Evolutionary conservation across 2,329 filamentous ascomycete genomes (phyloP).

Genomic region (Pyrenochaeta sp.): DNA sequence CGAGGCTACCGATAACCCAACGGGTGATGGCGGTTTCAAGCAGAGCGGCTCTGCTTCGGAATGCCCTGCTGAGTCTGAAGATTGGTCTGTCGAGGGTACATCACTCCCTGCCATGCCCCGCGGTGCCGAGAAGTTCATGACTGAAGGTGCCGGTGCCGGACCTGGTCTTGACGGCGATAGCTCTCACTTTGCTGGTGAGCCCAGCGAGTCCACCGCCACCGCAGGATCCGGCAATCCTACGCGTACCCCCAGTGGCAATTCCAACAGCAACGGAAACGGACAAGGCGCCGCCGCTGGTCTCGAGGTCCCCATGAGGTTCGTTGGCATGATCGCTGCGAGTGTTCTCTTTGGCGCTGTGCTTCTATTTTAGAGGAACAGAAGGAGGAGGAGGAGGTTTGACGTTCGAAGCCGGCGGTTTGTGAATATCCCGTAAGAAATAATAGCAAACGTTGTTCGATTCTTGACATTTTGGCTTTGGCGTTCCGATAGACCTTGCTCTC

Average conservation of each 20-base stretch:
- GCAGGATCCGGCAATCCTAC: slow-evolving; percentile 39
- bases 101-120: slow-evolving; percentile 65
- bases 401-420: slow-evolving; percentile 1
- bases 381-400: slow-evolving; percentile 1
- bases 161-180: slow-evolving; percentile 62
- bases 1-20: slow-evolving; percentile 58
- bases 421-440: not conserved
- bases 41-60: slow-evolving; percentile 58
- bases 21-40: slow-evolving; percentile 66
- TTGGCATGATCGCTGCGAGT: slow-evolving; percentile 40
- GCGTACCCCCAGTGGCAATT: slow-evolving; percentile 25
- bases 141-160: slow-evolving; percentile 63
- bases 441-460: slow-evolving; percentile 57
- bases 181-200: slow-evolving; percentile 41
- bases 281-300: slow-evolving; percentile 30
- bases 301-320: slow-evolving; percentile 38
- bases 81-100: slow-evolving; percentile 62
- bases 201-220: slow-evolving; percentile 36
- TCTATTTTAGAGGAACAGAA: slow-evolving; percentile 32
- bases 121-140: slow-evolving; percentile 63
- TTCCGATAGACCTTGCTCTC: no score
- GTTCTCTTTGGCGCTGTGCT: slow-evolving; percentile 41
- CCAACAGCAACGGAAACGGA: slow-evolving; percentile 10
- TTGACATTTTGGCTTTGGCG: no score
- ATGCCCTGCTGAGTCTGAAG: slow-evolving; percentile 61